Base-by-base conservation (phyloP, 495 filamentous ascomycete genomes). In the Trichodelitschia bisporula region DNA sequence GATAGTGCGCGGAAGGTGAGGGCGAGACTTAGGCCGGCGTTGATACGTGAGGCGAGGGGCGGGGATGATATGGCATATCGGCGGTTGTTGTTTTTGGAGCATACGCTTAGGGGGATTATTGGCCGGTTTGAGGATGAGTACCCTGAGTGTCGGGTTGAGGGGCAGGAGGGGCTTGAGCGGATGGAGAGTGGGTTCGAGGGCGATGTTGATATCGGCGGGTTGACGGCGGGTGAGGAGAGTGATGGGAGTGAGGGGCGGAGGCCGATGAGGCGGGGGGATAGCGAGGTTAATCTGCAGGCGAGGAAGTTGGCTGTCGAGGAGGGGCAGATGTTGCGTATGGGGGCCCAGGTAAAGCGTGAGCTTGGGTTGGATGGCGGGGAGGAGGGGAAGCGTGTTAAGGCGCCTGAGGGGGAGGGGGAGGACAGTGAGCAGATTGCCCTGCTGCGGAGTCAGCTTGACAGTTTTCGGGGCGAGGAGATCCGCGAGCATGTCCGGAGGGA, bases 71-170 rank as follows among this genome's bases (percentile, higher is more conserved):
- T 67, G 40, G 73, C 69, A 37, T 82, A 84, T 42, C 59, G 83
- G 25, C 76, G 77, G 36, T 68, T 97, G 15, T 62, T 77, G 28
- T 92, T 91, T 60, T 64, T 97, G 18, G 83, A 92, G 41, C 59
- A 74, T 30, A 95, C 86, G 1, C 63, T 97, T 4, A 64, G 77
- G 37, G 66, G 68, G 37, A 91, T 97, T 55, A 92, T 95, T 44
- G 66, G 75, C 43, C 77, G 86, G 13, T 97, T 97, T 38, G 86
- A 95, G 45, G 71, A 84, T 42, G 83, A 92, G 50, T 97, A 79
- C 42, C 86, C 86, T 8, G 86, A 95, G 44, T 84, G 73, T 1
- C 68, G 78, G 10, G 49, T 82, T 24, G 6, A 24, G 21, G 6
- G n/a, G n/a, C 21, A n/a, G n/a, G 21, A n/a, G 6, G 6, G 21